Base-by-base conservation (phyloP, 805 yeast genomes). In the Saturnispora ahearnii region DNA sequence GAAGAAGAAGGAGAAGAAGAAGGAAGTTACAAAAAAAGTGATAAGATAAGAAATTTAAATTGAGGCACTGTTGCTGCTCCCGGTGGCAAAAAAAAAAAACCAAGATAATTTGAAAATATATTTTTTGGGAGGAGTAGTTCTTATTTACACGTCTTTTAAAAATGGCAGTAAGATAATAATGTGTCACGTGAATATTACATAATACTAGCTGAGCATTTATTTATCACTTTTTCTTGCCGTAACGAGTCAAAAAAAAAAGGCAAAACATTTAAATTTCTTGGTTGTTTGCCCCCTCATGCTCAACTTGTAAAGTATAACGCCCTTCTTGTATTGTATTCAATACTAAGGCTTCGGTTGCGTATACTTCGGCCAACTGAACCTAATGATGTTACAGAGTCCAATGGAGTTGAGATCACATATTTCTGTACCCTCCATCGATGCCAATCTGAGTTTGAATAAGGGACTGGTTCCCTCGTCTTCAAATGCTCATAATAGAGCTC, bases 401-500 rank as follows among this genome's bases (percentile, higher is more conserved):
- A 21, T 18, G 24, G 22, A 36, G 21, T 36, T 22, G 21, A 11
- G 7, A 36, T 36, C 40, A 8, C 22, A 36, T 36, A 36, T 22
- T 8, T 36, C 21, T 36, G 40, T 36, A 36, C 40, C 40, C 2
- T 36, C 40, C 8, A 36, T 36, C 15, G 40, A 36, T 8, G 40
- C 29, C 29, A 26, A 26, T 26, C 6, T n/a, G 12, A 34, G 38
- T n/a, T 10, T n/a, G 21, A n/a, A n/a, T 10, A 18, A 34, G 21
- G 38, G 21, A 34, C 21, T n/a, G 10, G 12, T 10, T 18, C 21
- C 38, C 7, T 34, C 4, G 21, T 36, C 40, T 9, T 9, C 40
- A 36, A 36, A 36, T 36, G 40, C 40, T 36, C 40, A 36, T 18
- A 34, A 43, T 18, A 34, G 48, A 33, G 82, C 87, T 11, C 80